Evolutionary conservation across 306 rosid genomes (phyloP).

Genomic region (Cicer chorassanicum): DNA sequence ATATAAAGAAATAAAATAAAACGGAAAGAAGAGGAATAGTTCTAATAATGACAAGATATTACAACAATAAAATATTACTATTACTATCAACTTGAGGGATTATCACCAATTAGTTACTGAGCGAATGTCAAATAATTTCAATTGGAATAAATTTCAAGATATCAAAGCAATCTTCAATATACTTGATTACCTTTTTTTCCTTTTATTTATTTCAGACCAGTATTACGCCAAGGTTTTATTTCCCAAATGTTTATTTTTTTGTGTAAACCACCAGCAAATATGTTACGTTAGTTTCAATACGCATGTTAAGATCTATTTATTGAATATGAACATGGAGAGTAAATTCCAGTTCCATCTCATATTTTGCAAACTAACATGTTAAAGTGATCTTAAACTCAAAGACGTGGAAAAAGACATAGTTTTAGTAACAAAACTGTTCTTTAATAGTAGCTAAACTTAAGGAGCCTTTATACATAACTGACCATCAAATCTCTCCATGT

Average conservation of each 20-base stretch:
- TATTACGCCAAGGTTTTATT: slow-evolving; percentile 20
- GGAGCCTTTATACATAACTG: slow-evolving; percentile 50
- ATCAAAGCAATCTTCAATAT: slow-evolving; percentile 17
- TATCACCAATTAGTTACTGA: slow-evolving; percentile 18
- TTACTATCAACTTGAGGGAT: slow-evolving; percentile 4
- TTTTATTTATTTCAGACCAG: slow-evolving; percentile 14
- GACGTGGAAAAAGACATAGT: slow-evolving; percentile 21
- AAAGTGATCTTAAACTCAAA: slow-evolving; percentile 24
- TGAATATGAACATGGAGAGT: not conserved
- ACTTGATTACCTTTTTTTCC: not conserved
- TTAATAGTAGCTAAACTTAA: slow-evolving; percentile 38
- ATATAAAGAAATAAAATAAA: too few relatives aligned
- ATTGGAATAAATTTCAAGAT: slow-evolving; percentile 13
- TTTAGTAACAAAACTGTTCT: slow-evolving; percentile 27
- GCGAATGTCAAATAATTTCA: slow-evolving; percentile 20
- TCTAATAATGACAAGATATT: too few relatives aligned
- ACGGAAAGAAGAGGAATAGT: too few relatives aligned
- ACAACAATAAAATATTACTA: slow-evolving; percentile 1
- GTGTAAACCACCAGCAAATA: slow-evolving; percentile 23
- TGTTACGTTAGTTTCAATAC: slow-evolving; percentile 19
- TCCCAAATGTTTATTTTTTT: not conserved
- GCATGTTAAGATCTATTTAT: slow-evolving; percentile 22
- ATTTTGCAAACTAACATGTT: slow-evolving; percentile 29
- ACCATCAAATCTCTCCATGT: slow-evolving; percentile 96
- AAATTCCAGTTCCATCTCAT: slow-evolving; percentile 33